Base-by-base conservation (phyloP, 306 rosid genomes). In the Pyrus bretschneideri region DNA sequence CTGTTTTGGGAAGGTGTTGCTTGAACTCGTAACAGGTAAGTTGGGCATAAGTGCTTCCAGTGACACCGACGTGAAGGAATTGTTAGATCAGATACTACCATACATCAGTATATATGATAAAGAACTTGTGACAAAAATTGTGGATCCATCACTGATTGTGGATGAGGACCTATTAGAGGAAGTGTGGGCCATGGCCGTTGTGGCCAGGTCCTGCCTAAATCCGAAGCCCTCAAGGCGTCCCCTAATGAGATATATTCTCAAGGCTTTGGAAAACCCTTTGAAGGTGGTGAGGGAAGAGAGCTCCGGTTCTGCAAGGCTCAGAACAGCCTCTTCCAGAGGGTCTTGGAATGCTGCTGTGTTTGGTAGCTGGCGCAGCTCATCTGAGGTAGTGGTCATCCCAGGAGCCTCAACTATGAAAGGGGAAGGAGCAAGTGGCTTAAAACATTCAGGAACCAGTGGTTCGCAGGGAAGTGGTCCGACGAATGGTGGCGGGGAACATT, bases 161-260 rank as follows among this genome's bases (percentile, higher is more conserved):
- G 97, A 92, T 29, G 99, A 95, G 69, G 99, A 95, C 87, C 81
- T 95, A 71, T 76, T 95, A 73, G 99, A 95, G 85, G 99, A 95
- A 87, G 97, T 92, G 33, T 92, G 99, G 99, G 97, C 97, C 59
- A 87, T 95, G 87, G 96, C 99, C 22, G 88, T 95, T 21, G 96
- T 95, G 15, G 99, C 99, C 58, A 89, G 86, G 87, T 92, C 99
- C 62, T 95, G 99, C 80, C 84, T 95, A 63, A 92, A 90, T 74
- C 97, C 97, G 0, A 95, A 89, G 72, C 92, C 97, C 73, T 84
- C 96, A 10, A 92, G 90, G 81, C 86, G 99, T 21, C 99, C 99
- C 22, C 88, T 85, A 45, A 95, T 92, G 97, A 88, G 88, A 82
- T 89, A 90, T 76, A 78, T 95, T 61, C 92, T 92, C 80, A 92